Evolutionary conservation across 768 basidiomycete genomes (phyloP), one percentile per base, ranked within the genome.

Genomic region (Mycena filopes): DNA sequence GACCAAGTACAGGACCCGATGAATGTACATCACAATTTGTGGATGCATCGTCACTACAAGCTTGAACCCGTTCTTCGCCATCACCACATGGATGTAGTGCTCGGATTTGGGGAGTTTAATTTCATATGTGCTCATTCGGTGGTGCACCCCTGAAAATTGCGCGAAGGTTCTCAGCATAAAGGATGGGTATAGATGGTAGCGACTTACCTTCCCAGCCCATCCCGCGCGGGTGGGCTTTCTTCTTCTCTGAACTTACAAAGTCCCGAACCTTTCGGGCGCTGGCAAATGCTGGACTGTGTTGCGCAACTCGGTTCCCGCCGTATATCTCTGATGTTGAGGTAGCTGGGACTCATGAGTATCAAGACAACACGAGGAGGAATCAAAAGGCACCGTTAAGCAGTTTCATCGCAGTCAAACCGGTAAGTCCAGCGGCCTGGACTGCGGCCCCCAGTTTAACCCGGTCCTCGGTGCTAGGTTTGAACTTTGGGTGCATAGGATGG

Each of bases 21-120:
- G 71, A 38, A 72, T 56, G 29, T 23, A 28, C 29, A 23, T 18
- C 1, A 36, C 51, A 18, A 62, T 42, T 2, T 40, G 12, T 0
- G 50, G 60, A 31, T 62, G 60, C 60, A 62, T 54, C 18, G 60
- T 62, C 1, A 62, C 60, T 13, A 47, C 53, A 4, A 62, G 31
- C 41, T 29, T 16, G 18, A 45, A 54, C 2, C 47, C 53, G 16
- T 54, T 45, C 36, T 55, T 54, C 6, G 20, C 6, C 11, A 62
- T 55, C 11, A 43, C 60, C n/a, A 51, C 26, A 29, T 62, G 51
- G 13, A 62, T 51, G n/a, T 51, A 51, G 12, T 21, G 49, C 16
- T n/a, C 10, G 15, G 5, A 26, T 28, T 20, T 31, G 7, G 48
- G 33, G 21, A 13, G 33, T 21, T 10, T 26, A 21, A 53, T 8